These are phyloP conservation scores for Geotrichum histeridarum DNA, from an alignment of 1,139 yeast genomes.

Conservation along the genomic window DNA sequence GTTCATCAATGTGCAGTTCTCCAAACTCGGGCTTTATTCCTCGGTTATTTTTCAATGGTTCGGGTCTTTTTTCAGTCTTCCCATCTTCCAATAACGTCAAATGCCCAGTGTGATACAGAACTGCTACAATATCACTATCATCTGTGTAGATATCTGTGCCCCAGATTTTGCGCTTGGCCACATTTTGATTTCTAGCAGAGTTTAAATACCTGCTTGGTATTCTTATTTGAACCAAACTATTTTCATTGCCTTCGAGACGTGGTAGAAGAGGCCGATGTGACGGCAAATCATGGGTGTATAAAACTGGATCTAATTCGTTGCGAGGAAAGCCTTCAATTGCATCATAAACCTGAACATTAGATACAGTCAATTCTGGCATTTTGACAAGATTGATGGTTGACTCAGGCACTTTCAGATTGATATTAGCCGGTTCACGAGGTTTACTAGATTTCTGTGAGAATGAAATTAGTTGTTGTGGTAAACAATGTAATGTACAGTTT, in stretches of 20 bases:
- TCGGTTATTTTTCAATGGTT: neutral
- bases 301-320: constrained; percentile 53
- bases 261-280: constrained; percentile 30
- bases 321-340: constrained; percentile 46
- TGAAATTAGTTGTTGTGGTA: too few relatives aligned
- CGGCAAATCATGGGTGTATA: constrained; percentile 48
- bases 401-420: too few relatives aligned
- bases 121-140: constrained; percentile 78
- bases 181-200: constrained; percentile 38
- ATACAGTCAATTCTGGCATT: constrained; percentile 28
- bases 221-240: constrained; percentile 57
- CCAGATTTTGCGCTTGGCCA: constrained; percentile 66
- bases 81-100: constrained; percentile 29
- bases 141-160: constrained; percentile 92
- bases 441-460: too few relatives aligned
- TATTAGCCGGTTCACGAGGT: too few relatives aligned
- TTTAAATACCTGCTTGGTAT: constrained; percentile 44
- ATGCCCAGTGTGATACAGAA: constrained; percentile 69
- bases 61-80: neutral
- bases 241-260: constrained; percentile 47
- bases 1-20: neutral
- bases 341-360: constrained; percentile 45
- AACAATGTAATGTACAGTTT: too few relatives aligned
- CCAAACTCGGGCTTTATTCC: neutral
- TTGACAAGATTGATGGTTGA: too few relatives aligned